Evolutionary conservation across 2,329 filamentous ascomycete genomes (phyloP), one percentile per base, ranked within the genome.

Genomic region (Neopestalotiopsis rosae): DNA sequence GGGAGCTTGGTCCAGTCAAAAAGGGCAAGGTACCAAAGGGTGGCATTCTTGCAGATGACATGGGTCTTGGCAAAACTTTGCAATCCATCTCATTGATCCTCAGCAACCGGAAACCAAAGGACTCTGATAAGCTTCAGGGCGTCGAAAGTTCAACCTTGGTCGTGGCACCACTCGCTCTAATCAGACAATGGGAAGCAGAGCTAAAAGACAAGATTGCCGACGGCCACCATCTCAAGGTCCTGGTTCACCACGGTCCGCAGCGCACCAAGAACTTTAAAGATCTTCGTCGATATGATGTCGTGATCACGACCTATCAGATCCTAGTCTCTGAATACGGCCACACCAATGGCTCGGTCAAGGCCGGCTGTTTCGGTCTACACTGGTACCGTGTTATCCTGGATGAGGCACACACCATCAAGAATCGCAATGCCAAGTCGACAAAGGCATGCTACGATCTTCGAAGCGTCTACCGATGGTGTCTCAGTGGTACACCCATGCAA

Each of bases 371-470:
- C 77, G 94, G 94, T 12, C 85, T 98, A 5, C 90, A 95, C 76
- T 99, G 96, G 96, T 98, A 96, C 83, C 92, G 96, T 65, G 89
- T 98, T 70, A 95, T 99, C 72, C 87, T 99, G 2, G 96, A 99
- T 72, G 96, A 99, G 83, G 96, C 96, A 1, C 96, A 99, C 79
- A 97, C 93, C 1, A 98, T 99, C 87, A 99, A 99, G 83, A 99
- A 99, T 78, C 91, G 95, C 71, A 97, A 97, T 73, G 94, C 96
- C 28, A 99, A 99, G 81, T 91, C 94, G 56, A 97, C 95, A 1
- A 94, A 97, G 79, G 95, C 96, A 1, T 96, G 93, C 73, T 99
- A 91, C 77, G 93, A 93, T 1, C 82, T 99, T 40, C 86, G 91
- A 38, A 91, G 94, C 24, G 92, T 96, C 78, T 98, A 97, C 76